Conservation (phyloP, 2,329 filamentous ascomycete species). For the Venturia effusa region DNA sequence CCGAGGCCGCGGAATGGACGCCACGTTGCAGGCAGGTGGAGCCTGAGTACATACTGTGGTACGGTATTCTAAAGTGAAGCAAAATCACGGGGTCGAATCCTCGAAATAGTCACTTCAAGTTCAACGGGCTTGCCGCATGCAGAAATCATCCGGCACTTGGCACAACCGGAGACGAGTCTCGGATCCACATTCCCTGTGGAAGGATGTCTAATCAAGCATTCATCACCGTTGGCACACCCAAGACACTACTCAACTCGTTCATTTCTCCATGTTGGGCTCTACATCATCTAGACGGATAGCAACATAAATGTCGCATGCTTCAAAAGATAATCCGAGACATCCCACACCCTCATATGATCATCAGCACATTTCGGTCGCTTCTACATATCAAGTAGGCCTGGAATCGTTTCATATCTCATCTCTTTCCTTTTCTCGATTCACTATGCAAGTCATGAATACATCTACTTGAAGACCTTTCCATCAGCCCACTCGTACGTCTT, state of each 20-base stretch:
- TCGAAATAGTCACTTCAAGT: too few species aligned
- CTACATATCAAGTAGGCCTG: background rate
- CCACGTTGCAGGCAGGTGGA: too few species aligned
- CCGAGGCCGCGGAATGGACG: background rate
- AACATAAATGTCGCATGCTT: background rate
- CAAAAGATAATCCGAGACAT: too few species aligned
- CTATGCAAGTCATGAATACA: background rate
- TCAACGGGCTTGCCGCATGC: too few species aligned
- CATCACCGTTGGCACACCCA: background rate
- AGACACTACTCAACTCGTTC: background rate
- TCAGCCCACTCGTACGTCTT: conserved; percentile 84
- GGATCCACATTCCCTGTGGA: background rate
- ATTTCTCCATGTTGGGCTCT: background rate
- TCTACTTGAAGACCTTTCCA: conserved; percentile 98
- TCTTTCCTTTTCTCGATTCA: background rate
- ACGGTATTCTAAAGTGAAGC: too few species aligned
- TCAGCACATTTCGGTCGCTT: background rate
- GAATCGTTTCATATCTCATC: background rate
- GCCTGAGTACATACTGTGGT: too few species aligned
- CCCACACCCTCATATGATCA: background rate
- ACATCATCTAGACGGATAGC: background rate
- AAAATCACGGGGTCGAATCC: too few species aligned
- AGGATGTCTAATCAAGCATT: background rate
- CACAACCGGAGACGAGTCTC: too few species aligned
- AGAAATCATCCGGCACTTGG: too few species aligned